Evolutionary conservation across 169 alveolate genomes (phyloP), one percentile per base, ranked within the genome.

Genomic region (Babesia gibsoni): DNA sequence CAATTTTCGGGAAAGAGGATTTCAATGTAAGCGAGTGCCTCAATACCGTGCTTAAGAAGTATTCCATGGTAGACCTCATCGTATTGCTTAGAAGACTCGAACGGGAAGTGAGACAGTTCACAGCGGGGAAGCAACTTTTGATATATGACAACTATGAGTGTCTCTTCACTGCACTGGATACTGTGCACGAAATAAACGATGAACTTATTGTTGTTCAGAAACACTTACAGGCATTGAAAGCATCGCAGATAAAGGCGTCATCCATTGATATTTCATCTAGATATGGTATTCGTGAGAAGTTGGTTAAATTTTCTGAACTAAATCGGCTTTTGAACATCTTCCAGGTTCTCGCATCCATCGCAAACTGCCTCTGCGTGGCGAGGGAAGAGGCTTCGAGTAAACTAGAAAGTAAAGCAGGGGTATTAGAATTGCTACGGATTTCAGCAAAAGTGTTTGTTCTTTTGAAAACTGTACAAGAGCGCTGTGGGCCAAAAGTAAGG

Each of bases 91-190:
- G 86, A 36, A 66, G 65, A 37, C 50, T 77, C 33, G 86, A 77
- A 41, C 58, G 86, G 20, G 86, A 77, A 46, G 72, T 61, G 5
- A 66, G 86, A 29, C 86, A 77, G 48, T 48, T 67, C 37, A 77
- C 86, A 25, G 86, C 86, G 5, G 86, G 86, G 30, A 77, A 77
- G 45, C 86, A 77, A 30, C 35, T 77, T 10, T 52, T 77, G 10
- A 67, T 77, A 36, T 77, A 77, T 45, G 86, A 77, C 52, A 77
- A 77, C 75, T 77, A 77, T 43, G 86, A 77, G 59, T 77, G 86
- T 46, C 82, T 77, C 29, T 77, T 77, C 53, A 49, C 86, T n/a
- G 65, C 86, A 5, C 81, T 77, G 16, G 86, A 77, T 53, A 77
- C 86, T 4, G 73, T 77, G 20, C 82, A 77, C 43, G 57, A 43